Percentiles rank a stretch among this genome's conserved stretches.
These are phyloP conservation scores for Calonectria naviculata DNA, from an alignment of 2,329 filamentous ascomycete genomes.

Conservation along the genomic window DNA sequence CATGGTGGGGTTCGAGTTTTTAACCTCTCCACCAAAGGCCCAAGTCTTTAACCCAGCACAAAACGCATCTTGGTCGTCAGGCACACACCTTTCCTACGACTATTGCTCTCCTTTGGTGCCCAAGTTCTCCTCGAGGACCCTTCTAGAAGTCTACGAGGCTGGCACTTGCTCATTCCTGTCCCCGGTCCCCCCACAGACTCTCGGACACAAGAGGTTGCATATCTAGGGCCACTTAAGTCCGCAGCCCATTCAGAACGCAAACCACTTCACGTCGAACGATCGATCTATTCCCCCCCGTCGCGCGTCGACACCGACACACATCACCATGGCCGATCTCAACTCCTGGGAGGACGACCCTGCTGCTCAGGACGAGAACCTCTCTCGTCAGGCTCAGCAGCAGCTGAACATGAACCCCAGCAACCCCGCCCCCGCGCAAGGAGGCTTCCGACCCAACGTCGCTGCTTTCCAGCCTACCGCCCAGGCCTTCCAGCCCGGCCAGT, in stretches of 20 bases:
- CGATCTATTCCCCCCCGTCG: constrained; percentile 24
- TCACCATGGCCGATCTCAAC: constrained; percentile 86
- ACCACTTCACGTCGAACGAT: constrained; percentile 19
- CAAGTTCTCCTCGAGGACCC: constrained; percentile 26
- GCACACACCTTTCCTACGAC: constrained; percentile 30
- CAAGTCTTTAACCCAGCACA: constrained; percentile 32
- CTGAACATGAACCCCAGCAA: constrained; percentile 75
- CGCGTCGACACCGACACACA: constrained; percentile 21
- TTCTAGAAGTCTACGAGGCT: constrained; percentile 9
- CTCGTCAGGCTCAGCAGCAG: constrained; percentile 80
- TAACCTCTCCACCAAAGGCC: constrained; percentile 43
- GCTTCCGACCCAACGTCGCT: constrained; percentile 64
- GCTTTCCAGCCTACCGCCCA: constrained; percentile 80
- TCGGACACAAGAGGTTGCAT: constrained; percentile 19
- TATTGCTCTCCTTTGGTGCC: constrained; percentile 38
- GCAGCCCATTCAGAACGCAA: constrained; percentile 32
- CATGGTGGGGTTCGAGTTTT: constrained; percentile 55
- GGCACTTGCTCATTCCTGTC: constrained; percentile 12
- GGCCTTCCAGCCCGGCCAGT: constrained; percentile 78
- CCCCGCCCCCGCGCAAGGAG: constrained; percentile 56
- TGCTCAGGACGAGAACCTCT: constrained; percentile 81
- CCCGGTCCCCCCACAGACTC: constrained; percentile 18
- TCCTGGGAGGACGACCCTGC: constrained; percentile 94
- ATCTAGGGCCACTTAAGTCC: constrained; percentile 26
- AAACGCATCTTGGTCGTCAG: constrained; percentile 37